phyloP scores from a whole-genome alignment of 345 rosid genomes.

The Ceriops decandra region DNA sequence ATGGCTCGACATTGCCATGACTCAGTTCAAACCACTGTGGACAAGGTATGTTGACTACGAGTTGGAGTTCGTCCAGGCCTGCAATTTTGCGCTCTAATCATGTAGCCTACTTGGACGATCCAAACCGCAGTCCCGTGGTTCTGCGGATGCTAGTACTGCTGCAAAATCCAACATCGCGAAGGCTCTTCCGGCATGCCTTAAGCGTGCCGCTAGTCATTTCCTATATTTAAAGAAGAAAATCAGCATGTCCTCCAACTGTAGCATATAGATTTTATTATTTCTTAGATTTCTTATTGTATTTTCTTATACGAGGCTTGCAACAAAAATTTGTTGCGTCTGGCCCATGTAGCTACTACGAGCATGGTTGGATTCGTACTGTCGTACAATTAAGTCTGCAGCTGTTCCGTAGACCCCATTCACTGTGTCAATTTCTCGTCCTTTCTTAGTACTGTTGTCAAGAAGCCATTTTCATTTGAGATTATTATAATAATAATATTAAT shows the following conservation, averaged over 20 bases:
- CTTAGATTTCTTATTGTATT: constrained; percentile 3
- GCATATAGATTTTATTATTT: neutral
- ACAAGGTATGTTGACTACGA: constrained; percentile 84
- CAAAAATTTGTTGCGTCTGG: constrained; percentile 14
- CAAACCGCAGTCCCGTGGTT: neutral
- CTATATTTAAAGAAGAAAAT: neutral
- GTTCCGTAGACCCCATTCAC: neutral
- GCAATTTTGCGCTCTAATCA: constrained; percentile 75
- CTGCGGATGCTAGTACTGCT: neutral
- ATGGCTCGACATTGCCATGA: constrained; percentile 98
- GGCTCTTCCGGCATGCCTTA: neutral
- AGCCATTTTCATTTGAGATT: no score
- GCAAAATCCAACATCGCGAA: neutral
- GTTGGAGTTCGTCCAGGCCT: constrained; percentile 81
- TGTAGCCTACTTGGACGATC: no score
- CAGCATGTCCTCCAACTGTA: constrained; percentile 11
- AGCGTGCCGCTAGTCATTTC: neutral
- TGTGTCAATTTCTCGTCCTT: neutral
- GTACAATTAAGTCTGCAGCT: neutral
- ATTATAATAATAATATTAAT: no score
- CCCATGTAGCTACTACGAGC: constrained; percentile 3
- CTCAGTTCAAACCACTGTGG: constrained; percentile 91
- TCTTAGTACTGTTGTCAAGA: neutral
- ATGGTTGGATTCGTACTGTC: neutral
- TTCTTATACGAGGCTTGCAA: constrained; percentile 17